These are phyloP conservation scores for Helianthus tuberosus DNA, from an alignment of 129 eudicot genomes.

Conservation along the genomic window DNA sequence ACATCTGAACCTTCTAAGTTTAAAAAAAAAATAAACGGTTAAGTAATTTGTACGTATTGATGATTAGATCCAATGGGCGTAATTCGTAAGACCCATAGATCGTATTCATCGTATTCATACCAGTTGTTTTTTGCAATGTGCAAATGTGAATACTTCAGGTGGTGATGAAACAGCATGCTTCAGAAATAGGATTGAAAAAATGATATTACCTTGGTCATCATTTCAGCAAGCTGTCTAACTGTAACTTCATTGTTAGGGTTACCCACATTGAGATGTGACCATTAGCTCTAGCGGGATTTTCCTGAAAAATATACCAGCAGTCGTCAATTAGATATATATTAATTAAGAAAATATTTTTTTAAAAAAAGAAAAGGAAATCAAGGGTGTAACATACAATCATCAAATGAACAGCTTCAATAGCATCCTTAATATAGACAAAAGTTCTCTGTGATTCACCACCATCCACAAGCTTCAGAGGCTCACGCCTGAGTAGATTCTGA, in stretches of 20 bases:
- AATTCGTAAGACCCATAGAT: not conserved
- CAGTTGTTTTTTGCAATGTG: constrained; percentile 61
- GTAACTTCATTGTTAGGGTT: too few relatives aligned
- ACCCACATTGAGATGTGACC: too few relatives aligned
- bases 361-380: not conserved
- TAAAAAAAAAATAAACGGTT: too few relatives aligned
- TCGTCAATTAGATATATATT: not conserved
- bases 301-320: constrained; percentile 40
- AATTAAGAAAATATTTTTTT: not conserved
- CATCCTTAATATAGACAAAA: constrained; percentile 17
- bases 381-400: constrained; percentile 69
- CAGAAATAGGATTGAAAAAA: not conserved
- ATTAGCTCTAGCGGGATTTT: constrained; percentile 58
- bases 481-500: constrained; percentile 85
- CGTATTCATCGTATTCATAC: constrained; percentile 32
- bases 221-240: constrained; percentile 36
- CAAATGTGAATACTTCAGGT: constrained; percentile 67
- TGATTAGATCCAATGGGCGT: not conserved
- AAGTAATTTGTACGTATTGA: not conserved
- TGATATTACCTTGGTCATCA: constrained; percentile 82
- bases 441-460: constrained; percentile 47
- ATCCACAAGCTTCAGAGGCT: constrained; percentile 94
- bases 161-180: constrained; percentile 55
- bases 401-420: constrained; percentile 89
- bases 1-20: too few relatives aligned